Conservation (phyloP, 1,139 yeast species). For the Suhomyces chickasaworum region DNA sequence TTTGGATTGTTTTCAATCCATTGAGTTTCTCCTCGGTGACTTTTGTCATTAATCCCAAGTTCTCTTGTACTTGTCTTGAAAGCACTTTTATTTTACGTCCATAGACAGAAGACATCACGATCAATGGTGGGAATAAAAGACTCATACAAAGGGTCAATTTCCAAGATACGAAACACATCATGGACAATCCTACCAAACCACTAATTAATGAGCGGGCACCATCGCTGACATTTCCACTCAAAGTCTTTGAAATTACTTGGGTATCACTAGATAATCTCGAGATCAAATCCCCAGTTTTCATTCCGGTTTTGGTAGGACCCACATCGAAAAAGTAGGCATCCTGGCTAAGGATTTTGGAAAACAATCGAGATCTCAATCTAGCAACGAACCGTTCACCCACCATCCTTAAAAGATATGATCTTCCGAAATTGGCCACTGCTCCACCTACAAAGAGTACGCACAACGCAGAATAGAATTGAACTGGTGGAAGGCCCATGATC, state of each 20-base stretch:
- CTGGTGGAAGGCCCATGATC: slow-evolving; percentile 37
- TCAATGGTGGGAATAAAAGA: slow-evolving; percentile 78
- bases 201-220: slow-evolving; percentile 81
- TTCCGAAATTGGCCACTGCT: slow-evolving; percentile 75
- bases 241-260: slow-evolving; percentile 81
- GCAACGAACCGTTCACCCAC: slow-evolving; percentile 89
- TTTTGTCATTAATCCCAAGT: slow-evolving; percentile 82
- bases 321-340: slow-evolving; percentile 93
- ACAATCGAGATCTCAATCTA: slow-evolving; percentile 72
- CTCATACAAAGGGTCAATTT: slow-evolving; percentile 76
- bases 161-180: slow-evolving; percentile 89
- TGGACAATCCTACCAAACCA: slow-evolving; percentile 75
- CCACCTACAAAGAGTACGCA: slow-evolving; percentile 64
- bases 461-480: slow-evolving; percentile 38
- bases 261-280: slow-evolving; percentile 89
- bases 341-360: slow-evolving; percentile 75
- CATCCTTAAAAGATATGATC: slow-evolving; percentile 70
- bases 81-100: slow-evolving; percentile 78
- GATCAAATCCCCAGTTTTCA: slow-evolving; percentile 89
- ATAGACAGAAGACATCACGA: slow-evolving; percentile 72
- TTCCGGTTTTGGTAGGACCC: slow-evolving; percentile 51
- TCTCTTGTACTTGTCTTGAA: slow-evolving; percentile 78
- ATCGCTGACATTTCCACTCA: slow-evolving; percentile 89
- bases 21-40: slow-evolving; percentile 90
- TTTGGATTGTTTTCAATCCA: slow-evolving; percentile 83